Conservation (phyloP, 228 moss, liverwort and hornwort genomes). For the Sphagnum magellanicum region DNA sequence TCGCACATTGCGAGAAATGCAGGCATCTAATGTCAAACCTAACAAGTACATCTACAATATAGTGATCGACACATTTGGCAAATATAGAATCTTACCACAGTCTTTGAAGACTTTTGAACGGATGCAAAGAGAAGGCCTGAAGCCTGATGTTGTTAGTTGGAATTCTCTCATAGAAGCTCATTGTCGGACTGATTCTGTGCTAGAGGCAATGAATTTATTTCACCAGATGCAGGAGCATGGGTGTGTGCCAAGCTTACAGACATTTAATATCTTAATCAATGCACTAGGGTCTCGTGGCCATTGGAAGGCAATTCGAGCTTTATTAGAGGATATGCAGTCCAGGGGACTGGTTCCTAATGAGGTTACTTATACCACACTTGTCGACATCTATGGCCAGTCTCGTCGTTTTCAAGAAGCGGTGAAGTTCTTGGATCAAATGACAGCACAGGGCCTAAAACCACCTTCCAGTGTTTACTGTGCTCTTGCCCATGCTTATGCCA, state of each 20-base stretch:
- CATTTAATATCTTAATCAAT: slow-evolving; percentile 88
- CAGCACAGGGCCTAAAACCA: slow-evolving; percentile 64
- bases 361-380: slow-evolving; percentile 90
- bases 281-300: slow-evolving; percentile 57
- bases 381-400: slow-evolving; percentile 86
- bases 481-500: slow-evolving; percentile 94
- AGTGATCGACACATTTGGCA: slow-evolving; percentile 84
- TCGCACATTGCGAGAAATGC: slow-evolving; percentile 68
- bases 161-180: slow-evolving; percentile 89
- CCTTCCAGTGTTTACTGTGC: slow-evolving; percentile 80
- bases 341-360: slow-evolving; percentile 64
- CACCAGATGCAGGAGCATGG: slow-evolving; percentile 59
- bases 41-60: slow-evolving; percentile 83
- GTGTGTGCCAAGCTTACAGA: slow-evolving; percentile 57
- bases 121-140: slow-evolving; percentile 62
- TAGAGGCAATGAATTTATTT: slow-evolving; percentile 36
- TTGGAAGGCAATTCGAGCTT: slow-evolving; percentile 57
- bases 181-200: slow-evolving; percentile 48
- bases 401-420: slow-evolving; percentile 77
- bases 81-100: slow-evolving; percentile 66
- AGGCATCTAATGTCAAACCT: slow-evolving; percentile 50
- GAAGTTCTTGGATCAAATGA: slow-evolving; percentile 72
- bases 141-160: slow-evolving; percentile 90
- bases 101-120: slow-evolving; percentile 60
- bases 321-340: slow-evolving; percentile 68